Percentiles rank a stretch among this genome's conserved stretches.
Conservation (phyloP, 139 green algal genomes). For the Chlamydomonas sp. region DNA sequence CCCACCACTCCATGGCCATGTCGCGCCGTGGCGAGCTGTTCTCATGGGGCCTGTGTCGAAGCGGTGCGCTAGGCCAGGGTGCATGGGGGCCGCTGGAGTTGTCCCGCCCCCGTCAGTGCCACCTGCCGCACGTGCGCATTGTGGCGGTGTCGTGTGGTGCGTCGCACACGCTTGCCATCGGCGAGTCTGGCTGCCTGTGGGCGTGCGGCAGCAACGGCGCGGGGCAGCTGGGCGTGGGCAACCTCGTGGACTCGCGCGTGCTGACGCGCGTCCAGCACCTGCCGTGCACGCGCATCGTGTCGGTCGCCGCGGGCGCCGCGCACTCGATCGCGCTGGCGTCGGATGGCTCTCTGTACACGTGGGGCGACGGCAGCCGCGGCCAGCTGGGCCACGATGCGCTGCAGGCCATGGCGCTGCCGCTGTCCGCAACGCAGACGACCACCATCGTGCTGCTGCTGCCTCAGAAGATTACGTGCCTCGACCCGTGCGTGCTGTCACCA, state of each 20-base stretch:
- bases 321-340: constrained; percentile 69
- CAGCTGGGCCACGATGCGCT: constrained; percentile 62
- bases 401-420: constrained; percentile 23
- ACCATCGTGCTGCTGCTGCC: constrained; percentile 33
- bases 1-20: constrained; percentile 52
- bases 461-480: constrained; percentile 50
- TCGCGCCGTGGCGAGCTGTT: constrained; percentile 60
- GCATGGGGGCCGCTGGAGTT: constrained; percentile 58
- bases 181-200: constrained; percentile 57
- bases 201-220: constrained; percentile 60
- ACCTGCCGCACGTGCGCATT: constrained; percentile 23
- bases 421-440: constrained; percentile 7
- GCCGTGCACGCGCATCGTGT: constrained; percentile 40
- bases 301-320: constrained; percentile 46
- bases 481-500: constrained; percentile 44
- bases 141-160: constrained; percentile 57
- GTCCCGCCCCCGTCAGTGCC: constrained; percentile 15
- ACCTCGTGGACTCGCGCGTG: constrained; percentile 57
- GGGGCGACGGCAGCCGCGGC: constrained; percentile 51
- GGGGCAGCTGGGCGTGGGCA: constrained; percentile 57
- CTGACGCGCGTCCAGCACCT: not conserved
- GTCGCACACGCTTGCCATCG: constrained; percentile 77
- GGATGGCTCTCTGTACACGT: constrained; percentile 73
- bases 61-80: constrained; percentile 63
- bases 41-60: constrained; percentile 68